These are phyloP conservation scores for Albizia julibrissin DNA, from an alignment of 306 rosid genomes.

Conservation along the genomic window DNA sequence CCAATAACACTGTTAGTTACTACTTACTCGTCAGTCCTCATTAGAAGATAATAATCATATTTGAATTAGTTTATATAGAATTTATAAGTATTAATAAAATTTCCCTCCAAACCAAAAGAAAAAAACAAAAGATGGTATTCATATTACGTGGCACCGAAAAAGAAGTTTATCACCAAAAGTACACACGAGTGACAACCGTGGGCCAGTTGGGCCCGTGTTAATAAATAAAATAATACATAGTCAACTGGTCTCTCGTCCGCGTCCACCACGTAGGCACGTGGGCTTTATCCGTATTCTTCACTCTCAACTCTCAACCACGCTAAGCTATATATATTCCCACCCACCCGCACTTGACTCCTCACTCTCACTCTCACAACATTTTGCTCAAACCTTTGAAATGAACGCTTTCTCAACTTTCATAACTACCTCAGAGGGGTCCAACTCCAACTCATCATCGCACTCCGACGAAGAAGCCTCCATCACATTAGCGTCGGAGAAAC, in stretches of 20 bases:
- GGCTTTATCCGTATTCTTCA: background rate
- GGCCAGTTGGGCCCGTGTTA: background rate
- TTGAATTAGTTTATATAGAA: too few species aligned
- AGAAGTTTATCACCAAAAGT: too few species aligned
- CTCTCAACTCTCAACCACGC: too few species aligned
- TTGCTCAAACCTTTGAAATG: constrained; percentile 18
- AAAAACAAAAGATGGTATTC: too few species aligned
- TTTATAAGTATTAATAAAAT: too few species aligned
- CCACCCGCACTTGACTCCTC: background rate
- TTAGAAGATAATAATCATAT: too few species aligned
- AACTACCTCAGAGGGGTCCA: constrained; percentile 23
- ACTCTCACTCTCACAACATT: background rate
- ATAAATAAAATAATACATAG: background rate
- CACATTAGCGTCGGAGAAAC: constrained; percentile 54
- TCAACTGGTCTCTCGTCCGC: constrained; percentile 22
- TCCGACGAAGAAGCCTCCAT: constrained; percentile 53
- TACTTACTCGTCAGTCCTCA: too few species aligned
- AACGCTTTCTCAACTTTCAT: background rate
- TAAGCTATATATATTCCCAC: constrained; percentile 20
- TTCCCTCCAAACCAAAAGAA: too few species aligned
- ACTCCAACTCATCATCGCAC: constrained; percentile 14
- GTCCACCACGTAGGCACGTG: constrained; percentile 26
- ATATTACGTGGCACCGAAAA: too few species aligned
- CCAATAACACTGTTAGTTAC: too few species aligned
- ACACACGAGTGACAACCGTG: constrained; percentile 12